Base-by-base conservation (phyloP, 2,329 filamentous ascomycete genomes). In the Zymoseptoria pseudotritici region DNA sequence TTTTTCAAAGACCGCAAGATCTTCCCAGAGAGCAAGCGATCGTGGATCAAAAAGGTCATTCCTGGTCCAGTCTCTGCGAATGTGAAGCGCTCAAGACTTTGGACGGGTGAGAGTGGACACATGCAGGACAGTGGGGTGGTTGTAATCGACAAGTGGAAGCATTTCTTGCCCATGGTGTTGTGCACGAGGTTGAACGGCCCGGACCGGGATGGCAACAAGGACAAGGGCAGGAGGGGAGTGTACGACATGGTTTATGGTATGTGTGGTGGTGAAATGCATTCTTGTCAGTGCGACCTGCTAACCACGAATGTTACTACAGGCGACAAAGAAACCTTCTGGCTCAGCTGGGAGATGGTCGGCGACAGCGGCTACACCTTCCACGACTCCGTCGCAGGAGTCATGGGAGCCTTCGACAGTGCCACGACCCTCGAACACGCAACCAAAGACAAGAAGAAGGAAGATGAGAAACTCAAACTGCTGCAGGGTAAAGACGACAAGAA, bases 301-400 rank as follows among this genome's bases (percentile, higher is more conserved):
- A 63, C 72, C 68, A 46, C 36, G 36, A n/a, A n/a, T 17, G 1
- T 46, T 11, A n/a, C 13, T 13, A 17, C 63, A 77, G 77, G 78
- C 52, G 78, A 80, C 66, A 80, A 80, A 62, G 78, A 80, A 61
- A 80, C 77, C 1, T 80, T 79, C 70, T 80, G 78, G 78, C 71
- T 80, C 3, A 75, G 76, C n/a, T 80, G 77, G 71, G 74, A 79
- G 59, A 72, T 80, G 13, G 75, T 73, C 19, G 77, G 75, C 4
- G 76, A 78, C 58, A 61, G 69, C 7, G 71, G 74, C 22, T 79
- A 78, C 62, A 68, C 73, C 20, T 80, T 79, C 69, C 76, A 79
- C 62, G 67, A 71, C 42, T 77, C 78, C 31, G 71, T 73, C 13
- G 70, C 72, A 3, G 74, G 73, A 8, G 70, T 67, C 46, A 73